Evolutionary conservation across 1,139 yeast species (phyloP), one percentile per base, ranked within the genome.

Genomic region (Suhomyces atakaporum): DNA sequence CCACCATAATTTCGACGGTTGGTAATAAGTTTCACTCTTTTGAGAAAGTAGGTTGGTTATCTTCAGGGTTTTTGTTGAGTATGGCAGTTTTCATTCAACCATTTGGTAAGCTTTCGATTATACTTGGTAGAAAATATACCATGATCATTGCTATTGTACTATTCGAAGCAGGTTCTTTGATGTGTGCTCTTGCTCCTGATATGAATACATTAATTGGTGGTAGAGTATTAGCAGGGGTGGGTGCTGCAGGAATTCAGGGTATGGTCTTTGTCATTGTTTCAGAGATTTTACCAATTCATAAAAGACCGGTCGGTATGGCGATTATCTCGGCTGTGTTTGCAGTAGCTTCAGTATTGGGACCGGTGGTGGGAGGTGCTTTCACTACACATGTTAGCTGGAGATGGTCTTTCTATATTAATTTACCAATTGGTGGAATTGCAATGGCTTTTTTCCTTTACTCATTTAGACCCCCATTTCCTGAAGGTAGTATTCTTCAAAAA

Each of bases 361-460:
- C 60, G 2, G 42, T 56, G 16, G 40, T 56, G 27, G 62, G 60
- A 7, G 62, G 62, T 34, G 56, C 57, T 2, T 55, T 56, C 47
- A 54, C 61, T 12, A 27, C 51, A 16, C 66, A 74, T 33, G 79
- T 76, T 2, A 64, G 78, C 15, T 84, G 90, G 90, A 71, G 92
- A 54, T 83, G 90, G 89, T 78, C 86, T 47, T 84, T 84, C 56
- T 84, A 78, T 56, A 71, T 84, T 49, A 84, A 83, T 54, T 60
- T 84, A 40, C 88, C 90, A 3, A 62, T 81, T 35, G 84, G 85
- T 13, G 88, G 83, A 0, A 43, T 73, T 3, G 81, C 84, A 1
- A 57, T 73, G 12, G 54, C 59, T 0, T 53, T 73, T 13, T 64
- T 83, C 33, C 42, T 66, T n/a, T 49, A 66, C 30, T 64, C 74